Base-by-base conservation (phyloP, 768 basidiomycete species). In the Suillus spraguei region DNA sequence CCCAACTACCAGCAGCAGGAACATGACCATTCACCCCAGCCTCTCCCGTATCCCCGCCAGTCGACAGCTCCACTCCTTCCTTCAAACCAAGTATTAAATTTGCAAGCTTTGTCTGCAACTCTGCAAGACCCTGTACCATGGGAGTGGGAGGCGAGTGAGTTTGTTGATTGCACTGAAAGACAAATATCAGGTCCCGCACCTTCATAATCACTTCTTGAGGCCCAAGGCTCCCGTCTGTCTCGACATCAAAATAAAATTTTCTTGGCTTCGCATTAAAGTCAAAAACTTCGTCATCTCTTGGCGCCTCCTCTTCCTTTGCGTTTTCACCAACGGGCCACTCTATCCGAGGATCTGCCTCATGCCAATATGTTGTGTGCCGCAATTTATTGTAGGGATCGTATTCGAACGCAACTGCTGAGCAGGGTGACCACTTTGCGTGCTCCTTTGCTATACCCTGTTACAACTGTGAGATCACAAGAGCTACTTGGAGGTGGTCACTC, bases 351-450 rank as follows among this genome's bases (percentile, higher is more conserved):
- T 95, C 88, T 28, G 81, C 83, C 76, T 99, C 97, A 72, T 83
- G 94, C 97, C 97, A 99, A 76, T 97, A 87, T 3, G 91, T 87
- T 4, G 97, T 99, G 77, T 99, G 97, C 60, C 95, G 87, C 38
- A 99, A 82, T 75, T 95, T 95, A 79, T 99, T 99, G 81, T 98
- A 85, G 14, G 97, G 97, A 76, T 99, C 97, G 66, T 99, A 99
- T 79, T 99, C 97, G 67, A 97, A 99, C 9, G 90, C 87, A 20
- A 99, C 89, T 9, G 97, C 95, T 2, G 95, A 92, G 64, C 95
- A 92, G 14, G 97, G 97, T 0, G 95, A 97, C 94, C 97, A 99
- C 78, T 99, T 99, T 14, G 97, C 95, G 72, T 99, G 97, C 74
- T 97, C 95, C 81, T 98, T 98, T 4, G 97, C 95, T 64, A 97